phyloP scores from a whole-genome alignment of 495 filamentous ascomycete species.

The Evernia prunastri region DNA sequence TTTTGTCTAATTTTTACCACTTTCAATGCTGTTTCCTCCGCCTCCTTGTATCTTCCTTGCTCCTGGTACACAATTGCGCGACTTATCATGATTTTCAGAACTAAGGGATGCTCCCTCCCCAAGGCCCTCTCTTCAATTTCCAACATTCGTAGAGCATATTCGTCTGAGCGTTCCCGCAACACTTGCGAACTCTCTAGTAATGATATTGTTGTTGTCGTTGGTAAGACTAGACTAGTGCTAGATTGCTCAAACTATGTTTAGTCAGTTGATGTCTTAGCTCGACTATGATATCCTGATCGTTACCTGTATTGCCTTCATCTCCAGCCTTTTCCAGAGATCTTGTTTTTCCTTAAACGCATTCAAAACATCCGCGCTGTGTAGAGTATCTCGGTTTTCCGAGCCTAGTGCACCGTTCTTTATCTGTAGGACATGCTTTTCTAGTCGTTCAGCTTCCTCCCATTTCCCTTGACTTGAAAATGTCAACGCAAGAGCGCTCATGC shows the following conservation, averaged over 20 bases:
- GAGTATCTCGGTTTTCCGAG: background rate
- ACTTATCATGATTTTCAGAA: background rate
- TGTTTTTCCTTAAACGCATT: background rate
- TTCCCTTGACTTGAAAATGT: background rate
- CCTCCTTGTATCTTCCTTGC: background rate
- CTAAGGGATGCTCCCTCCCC: background rate
- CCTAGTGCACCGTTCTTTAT: background rate
- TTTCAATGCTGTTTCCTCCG: background rate
- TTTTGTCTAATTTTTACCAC: background rate
- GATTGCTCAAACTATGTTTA: background rate
- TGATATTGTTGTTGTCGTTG: background rate
- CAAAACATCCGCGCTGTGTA: background rate
- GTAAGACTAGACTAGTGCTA: background rate
- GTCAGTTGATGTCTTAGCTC: background rate
- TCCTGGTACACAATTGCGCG: background rate
- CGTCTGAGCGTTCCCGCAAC: background rate
- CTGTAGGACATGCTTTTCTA: background rate
- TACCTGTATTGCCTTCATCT: background rate
- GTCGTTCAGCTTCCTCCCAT: background rate
- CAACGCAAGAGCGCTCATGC: background rate
- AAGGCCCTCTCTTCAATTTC: background rate
- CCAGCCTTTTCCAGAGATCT: background rate
- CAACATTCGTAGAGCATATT: background rate
- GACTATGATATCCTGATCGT: background rate
- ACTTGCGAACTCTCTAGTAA: background rate